Percentiles rank a stretch among this genome's conserved stretches.
phyloP scores from a whole-genome alignment of 2,329 filamentous ascomycete species.

The Cytospora piceicola region DNA sequence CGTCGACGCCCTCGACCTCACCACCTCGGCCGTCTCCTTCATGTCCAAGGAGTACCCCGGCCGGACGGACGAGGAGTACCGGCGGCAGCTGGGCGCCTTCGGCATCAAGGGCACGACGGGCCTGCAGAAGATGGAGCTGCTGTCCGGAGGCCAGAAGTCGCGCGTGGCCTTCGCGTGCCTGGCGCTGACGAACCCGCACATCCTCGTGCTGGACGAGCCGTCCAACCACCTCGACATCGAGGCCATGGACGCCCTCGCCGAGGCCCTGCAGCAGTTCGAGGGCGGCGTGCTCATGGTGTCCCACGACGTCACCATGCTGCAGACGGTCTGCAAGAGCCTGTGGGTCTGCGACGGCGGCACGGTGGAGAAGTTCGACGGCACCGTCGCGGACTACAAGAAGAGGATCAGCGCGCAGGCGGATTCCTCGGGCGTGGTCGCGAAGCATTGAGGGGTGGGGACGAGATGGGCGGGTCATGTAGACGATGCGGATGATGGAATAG shows the following conservation, averaged over 20 bases:
- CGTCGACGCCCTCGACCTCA: constrained; percentile 92
- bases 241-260: constrained; percentile 93
- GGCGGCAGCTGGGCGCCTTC: constrained; percentile 88
- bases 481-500: background rate
- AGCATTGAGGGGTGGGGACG: constrained; percentile 48
- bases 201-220: constrained; percentile 96
- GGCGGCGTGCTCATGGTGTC: constrained; percentile 98
- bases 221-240: constrained; percentile 99
- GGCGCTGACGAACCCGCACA: constrained; percentile 91
- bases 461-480: background rate
- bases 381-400: constrained; percentile 97
- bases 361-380: constrained; percentile 94
- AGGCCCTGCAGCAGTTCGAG: constrained; percentile 83
- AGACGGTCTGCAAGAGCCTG: constrained; percentile 90
- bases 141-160: constrained; percentile 98
- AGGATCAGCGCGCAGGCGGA: constrained; percentile 89
- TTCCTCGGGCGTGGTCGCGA: constrained; percentile 80
- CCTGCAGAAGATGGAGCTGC: constrained; percentile 89
- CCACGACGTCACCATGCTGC: constrained; percentile 98
- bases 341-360: constrained; percentile 97
- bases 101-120: constrained; percentile 93
- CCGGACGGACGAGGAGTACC: constrained; percentile 94
- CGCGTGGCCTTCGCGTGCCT: constrained; percentile 98
- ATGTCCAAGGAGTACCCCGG: constrained; percentile 94
- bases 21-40: constrained; percentile 86